Evolutionary conservation across 495 filamentous ascomycete species (phyloP).

Genomic region (Penicillium paxilli): DNA sequence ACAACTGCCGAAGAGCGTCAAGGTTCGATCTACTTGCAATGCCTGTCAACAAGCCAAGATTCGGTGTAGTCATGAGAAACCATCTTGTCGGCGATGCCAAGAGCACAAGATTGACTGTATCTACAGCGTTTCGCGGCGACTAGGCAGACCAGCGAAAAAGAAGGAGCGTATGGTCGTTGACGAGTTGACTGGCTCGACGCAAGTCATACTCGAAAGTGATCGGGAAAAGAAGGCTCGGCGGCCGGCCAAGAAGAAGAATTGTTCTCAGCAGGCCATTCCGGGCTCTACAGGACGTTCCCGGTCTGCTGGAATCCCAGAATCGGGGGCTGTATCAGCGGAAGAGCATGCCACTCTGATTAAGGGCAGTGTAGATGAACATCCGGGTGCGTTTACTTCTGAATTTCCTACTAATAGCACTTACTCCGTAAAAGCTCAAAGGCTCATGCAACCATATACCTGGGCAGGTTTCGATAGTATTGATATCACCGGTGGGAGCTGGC

Average conservation of each 20-base stretch:
- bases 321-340: neutral
- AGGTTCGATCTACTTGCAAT: conserved; percentile 49
- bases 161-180: conserved; percentile 13
- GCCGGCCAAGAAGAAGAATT: conserved; percentile 12
- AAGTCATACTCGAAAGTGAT: conserved; percentile 6
- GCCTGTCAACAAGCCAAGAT: conserved; percentile 51
- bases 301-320: neutral
- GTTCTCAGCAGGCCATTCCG: neutral
- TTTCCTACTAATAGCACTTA: too few species aligned
- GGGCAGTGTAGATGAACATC: neutral
- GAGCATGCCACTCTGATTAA: conserved; percentile 1
- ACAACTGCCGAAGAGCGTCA: conserved; percentile 38
- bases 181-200: neutral
- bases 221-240: conserved; percentile 14
- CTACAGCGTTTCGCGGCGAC: conserved; percentile 46
- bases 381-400: neutral
- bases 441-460: neutral
- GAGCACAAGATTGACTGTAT: conserved; percentile 44
- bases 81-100: conserved; percentile 43
- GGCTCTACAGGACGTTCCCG: neutral
- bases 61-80: conserved; percentile 50
- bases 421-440: too few species aligned
- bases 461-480: conserved; percentile 26
- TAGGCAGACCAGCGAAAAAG: conserved; percentile 45
- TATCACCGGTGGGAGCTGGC: conserved; percentile 30